phyloP scores from a whole-genome alignment of 2,329 filamentous ascomycete genomes.

The Oidium heveae region DNA sequence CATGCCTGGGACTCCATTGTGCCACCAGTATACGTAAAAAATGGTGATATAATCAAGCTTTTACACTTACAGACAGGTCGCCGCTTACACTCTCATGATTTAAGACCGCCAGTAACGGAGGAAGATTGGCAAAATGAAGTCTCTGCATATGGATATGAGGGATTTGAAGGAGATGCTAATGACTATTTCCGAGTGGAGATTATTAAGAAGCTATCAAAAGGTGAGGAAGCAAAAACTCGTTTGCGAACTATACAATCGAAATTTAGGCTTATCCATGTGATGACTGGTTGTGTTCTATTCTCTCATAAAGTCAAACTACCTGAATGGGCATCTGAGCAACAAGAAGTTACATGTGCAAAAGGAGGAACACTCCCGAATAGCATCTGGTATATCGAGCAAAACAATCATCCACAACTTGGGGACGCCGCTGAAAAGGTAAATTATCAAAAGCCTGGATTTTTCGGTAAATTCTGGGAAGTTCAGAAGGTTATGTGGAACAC shows the following conservation, averaged over 20 bases:
- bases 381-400: constrained; percentile 87
- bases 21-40: constrained; percentile 42
- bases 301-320: constrained; percentile 98
- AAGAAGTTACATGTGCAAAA: constrained; percentile 93
- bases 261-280: constrained; percentile 82
- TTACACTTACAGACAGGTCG: constrained; percentile 68
- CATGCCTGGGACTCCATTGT: constrained; percentile 55
- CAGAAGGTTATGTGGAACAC: constrained; percentile 98
- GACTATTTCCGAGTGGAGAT: constrained; percentile 92
- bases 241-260: constrained; percentile 89
- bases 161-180: constrained; percentile 90
- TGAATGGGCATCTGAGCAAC: constrained; percentile 93
- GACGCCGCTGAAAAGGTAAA: constrained; percentile 76
- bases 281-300: constrained; percentile 91
- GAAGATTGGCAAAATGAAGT: constrained; percentile 90
- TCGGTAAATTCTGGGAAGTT: constrained; percentile 93
- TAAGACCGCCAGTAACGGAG: constrained; percentile 65
- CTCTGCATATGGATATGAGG: constrained; percentile 90
- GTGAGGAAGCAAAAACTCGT: constrained; percentile 53
- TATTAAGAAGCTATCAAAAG: constrained; percentile 65
- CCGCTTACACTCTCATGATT: constrained; percentile 86
- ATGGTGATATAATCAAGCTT: constrained; percentile 59
- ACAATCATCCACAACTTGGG: constrained; percentile 56
- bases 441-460: constrained; percentile 81
- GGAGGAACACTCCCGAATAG: constrained; percentile 87